A percentile compares a stretch with the other conserved stretches of the same genome.
Evolutionary conservation across 2,329 filamentous ascomycete species (phyloP).

Genomic region (Pestalotiopsis sp.): DNA sequence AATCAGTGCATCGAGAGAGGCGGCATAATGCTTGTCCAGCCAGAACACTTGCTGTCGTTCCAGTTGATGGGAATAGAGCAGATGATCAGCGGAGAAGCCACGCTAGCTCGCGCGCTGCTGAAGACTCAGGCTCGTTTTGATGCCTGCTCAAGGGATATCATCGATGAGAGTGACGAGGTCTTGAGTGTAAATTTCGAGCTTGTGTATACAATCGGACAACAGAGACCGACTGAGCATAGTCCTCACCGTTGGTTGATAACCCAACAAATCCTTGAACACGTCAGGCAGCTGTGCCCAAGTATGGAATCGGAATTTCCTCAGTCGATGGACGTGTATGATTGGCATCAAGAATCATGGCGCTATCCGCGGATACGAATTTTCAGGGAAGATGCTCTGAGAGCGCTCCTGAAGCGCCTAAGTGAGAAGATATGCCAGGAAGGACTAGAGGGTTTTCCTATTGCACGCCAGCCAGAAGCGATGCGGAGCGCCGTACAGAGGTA

Average conservation of each 20-base stretch:
- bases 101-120: constrained; percentile 35
- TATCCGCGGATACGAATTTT: constrained; percentile 54
- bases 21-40: constrained; percentile 61
- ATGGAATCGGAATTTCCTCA: constrained; percentile 21
- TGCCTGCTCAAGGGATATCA: constrained; percentile 48
- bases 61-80: constrained; percentile 61
- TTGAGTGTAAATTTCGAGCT: constrained; percentile 62
- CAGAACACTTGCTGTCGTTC: constrained; percentile 65
- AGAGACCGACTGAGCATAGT: constrained; percentile 49
- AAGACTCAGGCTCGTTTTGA: constrained; percentile 43
- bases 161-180: constrained; percentile 68
- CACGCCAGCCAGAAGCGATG: constrained; percentile 29
- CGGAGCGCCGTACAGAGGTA: constrained; percentile 40
- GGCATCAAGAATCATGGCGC: constrained; percentile 21
- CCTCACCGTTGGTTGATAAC: constrained; percentile 57
- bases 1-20: constrained; percentile 46
- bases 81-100: constrained; percentile 25
- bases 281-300: constrained; percentile 31
- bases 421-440: constrained; percentile 43
- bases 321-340: constrained; percentile 42
- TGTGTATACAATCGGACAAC: constrained; percentile 60
- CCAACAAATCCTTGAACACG: constrained; percentile 49
- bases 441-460: constrained; percentile 40
- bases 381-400: constrained; percentile 25
- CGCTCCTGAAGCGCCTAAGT: constrained; percentile 35